Percentiles rank a stretch among this genome's conserved stretches.
Conservation (phyloP, 139 green algal genomes). For the Eudorina sp. region DNA sequence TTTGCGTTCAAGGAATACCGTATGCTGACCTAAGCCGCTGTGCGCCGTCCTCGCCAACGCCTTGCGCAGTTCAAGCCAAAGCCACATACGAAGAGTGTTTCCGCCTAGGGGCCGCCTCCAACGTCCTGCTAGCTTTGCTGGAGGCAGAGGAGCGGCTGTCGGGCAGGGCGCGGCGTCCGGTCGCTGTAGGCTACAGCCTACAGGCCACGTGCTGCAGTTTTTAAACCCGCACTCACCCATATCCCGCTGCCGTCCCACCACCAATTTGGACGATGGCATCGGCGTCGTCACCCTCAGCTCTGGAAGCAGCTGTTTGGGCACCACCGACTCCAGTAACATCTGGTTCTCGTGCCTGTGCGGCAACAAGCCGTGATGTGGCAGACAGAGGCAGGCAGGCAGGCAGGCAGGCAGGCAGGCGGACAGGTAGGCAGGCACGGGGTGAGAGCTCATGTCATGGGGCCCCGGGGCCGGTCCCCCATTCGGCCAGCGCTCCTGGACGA, state of each 20-base stretch:
- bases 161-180: too few relatives aligned
- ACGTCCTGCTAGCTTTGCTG: not conserved
- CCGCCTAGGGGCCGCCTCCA: too few relatives aligned
- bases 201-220: not conserved
- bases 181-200: not conserved
- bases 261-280: not conserved
- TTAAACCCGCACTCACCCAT: not conserved
- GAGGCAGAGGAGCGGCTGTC: not conserved
- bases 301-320: not conserved
- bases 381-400: too few relatives aligned
- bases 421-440: not conserved
- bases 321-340: conserved; percentile 10
- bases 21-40: not conserved
- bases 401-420: too few relatives aligned
- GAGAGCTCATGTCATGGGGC: not conserved
- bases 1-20: not conserved
- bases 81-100: too few relatives aligned
- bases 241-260: not conserved
- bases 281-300: not conserved
- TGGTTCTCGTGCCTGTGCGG: not conserved
- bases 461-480: not conserved
- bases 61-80: not conserved
- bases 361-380: not conserved
- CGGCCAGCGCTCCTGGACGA: not conserved
- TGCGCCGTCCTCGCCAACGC: not conserved